Percentiles rank a stretch among this genome's conserved stretches.
Conservation (phyloP, 2,329 filamentous ascomycete species). For the Beauveria pseudobassiana region DNA sequence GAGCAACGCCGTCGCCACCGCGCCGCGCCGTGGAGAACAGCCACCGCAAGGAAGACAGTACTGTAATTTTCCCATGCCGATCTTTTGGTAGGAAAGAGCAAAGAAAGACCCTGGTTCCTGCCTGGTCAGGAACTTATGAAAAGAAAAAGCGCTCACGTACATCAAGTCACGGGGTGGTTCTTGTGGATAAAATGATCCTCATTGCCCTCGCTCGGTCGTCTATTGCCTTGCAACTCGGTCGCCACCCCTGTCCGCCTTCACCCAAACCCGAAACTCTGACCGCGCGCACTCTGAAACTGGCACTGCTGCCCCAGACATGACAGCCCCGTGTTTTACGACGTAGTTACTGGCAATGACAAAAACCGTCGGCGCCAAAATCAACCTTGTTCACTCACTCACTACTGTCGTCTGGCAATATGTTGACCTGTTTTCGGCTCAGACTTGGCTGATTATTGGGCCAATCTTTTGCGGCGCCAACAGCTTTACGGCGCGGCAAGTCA, state of each 20-base stretch:
- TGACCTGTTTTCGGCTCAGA: too few species aligned
- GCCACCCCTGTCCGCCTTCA: not conserved
- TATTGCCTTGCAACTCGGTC: not conserved
- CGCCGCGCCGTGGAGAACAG: not conserved
- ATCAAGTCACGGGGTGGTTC: not conserved
- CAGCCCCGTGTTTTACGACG: too few species aligned
- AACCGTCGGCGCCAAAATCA: too few species aligned
- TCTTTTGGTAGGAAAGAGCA: not conserved
- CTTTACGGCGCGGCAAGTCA: too few species aligned
- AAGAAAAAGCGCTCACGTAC: too few species aligned
- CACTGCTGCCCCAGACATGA: not conserved
- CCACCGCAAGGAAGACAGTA: not conserved
- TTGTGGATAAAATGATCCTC: not conserved
- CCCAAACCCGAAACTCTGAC: conserved; percentile 1
- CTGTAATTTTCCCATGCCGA: not conserved
- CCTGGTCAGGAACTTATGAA: not conserved
- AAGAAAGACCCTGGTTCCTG: not conserved
- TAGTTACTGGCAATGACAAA: too few species aligned
- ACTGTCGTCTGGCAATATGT: too few species aligned
- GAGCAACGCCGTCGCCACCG: not conserved
- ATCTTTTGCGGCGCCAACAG: too few species aligned
- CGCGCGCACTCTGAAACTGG: conserved; percentile 3
- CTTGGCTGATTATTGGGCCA: too few species aligned
- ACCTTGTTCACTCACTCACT: too few species aligned
- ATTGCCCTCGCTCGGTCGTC: not conserved